phyloP scores from a whole-genome alignment of 2,329 filamentous ascomycete species.

The Sporothrix protearum region DNA sequence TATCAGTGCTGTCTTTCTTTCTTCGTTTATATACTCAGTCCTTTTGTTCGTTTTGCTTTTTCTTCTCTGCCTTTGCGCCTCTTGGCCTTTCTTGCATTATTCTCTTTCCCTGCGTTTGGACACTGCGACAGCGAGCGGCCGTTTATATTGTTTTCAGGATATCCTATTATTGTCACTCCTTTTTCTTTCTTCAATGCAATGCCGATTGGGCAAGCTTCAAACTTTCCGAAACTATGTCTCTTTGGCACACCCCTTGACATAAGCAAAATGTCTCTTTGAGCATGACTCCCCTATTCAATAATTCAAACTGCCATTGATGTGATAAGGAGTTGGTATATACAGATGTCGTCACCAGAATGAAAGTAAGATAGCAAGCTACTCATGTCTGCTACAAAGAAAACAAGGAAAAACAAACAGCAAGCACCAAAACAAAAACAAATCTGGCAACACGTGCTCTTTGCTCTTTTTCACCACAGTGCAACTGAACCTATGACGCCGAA shows the following conservation, averaged over 20 bases:
- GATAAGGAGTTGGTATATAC: conserved; percentile 17
- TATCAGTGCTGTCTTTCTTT: conserved; percentile 9
- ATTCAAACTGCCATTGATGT: not conserved
- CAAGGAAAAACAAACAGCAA: not conserved
- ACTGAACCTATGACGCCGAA: conserved; percentile 44
- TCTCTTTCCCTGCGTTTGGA: not conserved
- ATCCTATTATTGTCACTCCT: conserved; percentile 24
- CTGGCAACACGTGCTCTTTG: not conserved
- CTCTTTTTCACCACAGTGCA: too few relatives aligned
- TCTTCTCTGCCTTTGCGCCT: conserved; percentile 1
- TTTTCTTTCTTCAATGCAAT: not conserved
- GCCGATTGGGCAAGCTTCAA: not conserved
- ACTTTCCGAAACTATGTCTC: not conserved
- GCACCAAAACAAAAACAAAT: not conserved
- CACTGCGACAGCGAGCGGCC: conserved; percentile 18
- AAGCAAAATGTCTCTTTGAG: not conserved
- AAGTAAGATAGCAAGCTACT: not conserved
- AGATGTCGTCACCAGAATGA: not conserved
- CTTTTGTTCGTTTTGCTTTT: not conserved
- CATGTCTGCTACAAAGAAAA: not conserved
- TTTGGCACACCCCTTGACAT: not conserved
- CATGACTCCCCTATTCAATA: not conserved
- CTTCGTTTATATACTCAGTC: conserved; percentile 1
- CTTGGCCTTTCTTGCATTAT: not conserved
- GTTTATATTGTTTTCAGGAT: conserved; percentile 27